Conservation (phyloP, 140 eudicot species). For the Senecio squalidus region DNA sequence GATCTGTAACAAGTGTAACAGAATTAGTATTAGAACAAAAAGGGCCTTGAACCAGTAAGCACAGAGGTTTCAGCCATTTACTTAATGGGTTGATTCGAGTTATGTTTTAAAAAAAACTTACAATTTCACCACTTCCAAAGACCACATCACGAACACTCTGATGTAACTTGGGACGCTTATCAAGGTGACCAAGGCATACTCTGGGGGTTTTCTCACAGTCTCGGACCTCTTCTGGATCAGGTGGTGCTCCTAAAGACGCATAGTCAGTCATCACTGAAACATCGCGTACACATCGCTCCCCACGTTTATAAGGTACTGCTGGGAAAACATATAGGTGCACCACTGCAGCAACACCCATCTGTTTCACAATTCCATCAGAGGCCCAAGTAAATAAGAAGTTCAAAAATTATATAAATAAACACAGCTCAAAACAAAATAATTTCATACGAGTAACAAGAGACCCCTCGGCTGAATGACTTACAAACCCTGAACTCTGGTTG, state of each 20-base stretch:
- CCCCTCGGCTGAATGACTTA: not conserved
- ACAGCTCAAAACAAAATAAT: not conserved
- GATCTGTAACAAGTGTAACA: conserved; percentile 35
- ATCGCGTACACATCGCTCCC: conserved; percentile 93
- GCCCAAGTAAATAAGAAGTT: no score
- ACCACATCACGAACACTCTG: conserved; percentile 94
- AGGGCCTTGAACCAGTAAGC: not conserved
- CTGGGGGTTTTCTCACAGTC: conserved; percentile 63
- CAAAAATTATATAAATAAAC: no score
- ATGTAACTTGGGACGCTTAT: conserved; percentile 56
- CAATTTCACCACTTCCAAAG: conserved; percentile 92
- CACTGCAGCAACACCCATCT: conserved; percentile 98
- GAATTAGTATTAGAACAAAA: not conserved
- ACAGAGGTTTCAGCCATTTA: not conserved
- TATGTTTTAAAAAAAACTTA: conserved; percentile 16
- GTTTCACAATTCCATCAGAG: conserved; percentile 25
- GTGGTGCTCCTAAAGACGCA: conserved; percentile 89
- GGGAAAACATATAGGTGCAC: conserved; percentile 88
- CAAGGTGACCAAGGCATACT: conserved; percentile 39
- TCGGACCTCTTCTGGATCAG: conserved; percentile 86
- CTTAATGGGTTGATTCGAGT: not conserved
- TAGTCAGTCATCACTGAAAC: conserved; percentile 89
- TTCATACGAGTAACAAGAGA: not conserved
- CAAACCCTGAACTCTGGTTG: not conserved
- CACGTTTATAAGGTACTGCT: conserved; percentile 79